phyloP scores from a whole-genome alignment of 805 yeast genomes.

The Candida odintsovae region DNA sequence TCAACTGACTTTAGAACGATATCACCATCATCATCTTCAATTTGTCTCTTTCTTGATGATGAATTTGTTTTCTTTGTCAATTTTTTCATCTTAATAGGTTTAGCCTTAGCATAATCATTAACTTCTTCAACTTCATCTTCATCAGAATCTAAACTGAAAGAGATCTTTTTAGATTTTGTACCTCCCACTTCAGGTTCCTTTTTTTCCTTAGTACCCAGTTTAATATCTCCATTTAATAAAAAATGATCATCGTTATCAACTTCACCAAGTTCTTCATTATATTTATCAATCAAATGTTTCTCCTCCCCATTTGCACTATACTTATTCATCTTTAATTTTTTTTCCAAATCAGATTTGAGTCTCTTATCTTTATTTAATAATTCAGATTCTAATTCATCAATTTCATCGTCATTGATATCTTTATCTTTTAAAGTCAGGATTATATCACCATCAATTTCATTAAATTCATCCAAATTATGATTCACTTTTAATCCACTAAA shows the following conservation, averaged over 20 bases:
- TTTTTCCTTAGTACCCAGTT: neutral
- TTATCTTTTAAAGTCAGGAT: constrained; percentile 21
- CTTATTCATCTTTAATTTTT: constrained; percentile 8
- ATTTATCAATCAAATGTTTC: constrained; percentile 10
- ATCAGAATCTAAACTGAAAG: constrained; percentile 10
- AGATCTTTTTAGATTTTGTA: neutral
- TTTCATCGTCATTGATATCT: constrained; percentile 13
- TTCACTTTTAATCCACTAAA: constrained; percentile 14
- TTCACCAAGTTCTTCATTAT: constrained; percentile 11
- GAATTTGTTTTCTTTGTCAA: constrained; percentile 14
- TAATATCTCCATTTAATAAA: constrained; percentile 8
- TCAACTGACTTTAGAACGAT: constrained; percentile 21
- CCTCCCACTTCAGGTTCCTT: neutral
- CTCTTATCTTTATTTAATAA: constrained; percentile 11
- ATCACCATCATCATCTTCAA: constrained; percentile 17
- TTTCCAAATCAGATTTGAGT: constrained; percentile 11
- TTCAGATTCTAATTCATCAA: constrained; percentile 20
- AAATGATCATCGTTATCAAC: constrained; percentile 9
- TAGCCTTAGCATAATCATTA: constrained; percentile 20
- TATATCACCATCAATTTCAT: constrained; percentile 6
- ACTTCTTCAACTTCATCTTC: constrained; percentile 9
- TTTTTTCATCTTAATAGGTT: constrained; percentile 28
- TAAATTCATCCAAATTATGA: constrained; percentile 15
- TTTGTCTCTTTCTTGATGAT: constrained; percentile 5
- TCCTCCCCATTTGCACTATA: constrained; percentile 13